These are phyloP conservation scores for Coniosporium apollinis DNA, from an alignment of 495 filamentous ascomycete species.

Conservation along the genomic window DNA sequence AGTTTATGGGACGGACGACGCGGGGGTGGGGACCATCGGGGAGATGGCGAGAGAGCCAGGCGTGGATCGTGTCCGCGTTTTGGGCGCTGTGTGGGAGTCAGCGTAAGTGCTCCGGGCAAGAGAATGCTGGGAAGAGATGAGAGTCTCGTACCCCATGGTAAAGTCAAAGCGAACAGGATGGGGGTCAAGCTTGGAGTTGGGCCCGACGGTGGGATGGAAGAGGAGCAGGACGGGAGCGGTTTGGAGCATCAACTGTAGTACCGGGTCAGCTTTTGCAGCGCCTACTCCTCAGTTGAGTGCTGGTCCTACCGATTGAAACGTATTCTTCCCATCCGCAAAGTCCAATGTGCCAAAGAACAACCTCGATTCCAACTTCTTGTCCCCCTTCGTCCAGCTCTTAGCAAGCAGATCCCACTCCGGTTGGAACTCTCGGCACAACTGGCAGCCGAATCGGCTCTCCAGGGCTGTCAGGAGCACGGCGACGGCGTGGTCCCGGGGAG, in stretches of 20 bases:
- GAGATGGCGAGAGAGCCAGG: constrained; percentile 65
- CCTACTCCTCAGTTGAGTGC: not conserved
- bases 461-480: constrained; percentile 77
- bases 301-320: constrained; percentile 66
- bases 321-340: constrained; percentile 66
- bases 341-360: constrained; percentile 77
- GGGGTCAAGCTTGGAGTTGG: constrained; percentile 50
- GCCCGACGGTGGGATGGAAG: constrained; percentile 79
- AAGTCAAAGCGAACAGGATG: constrained; percentile 79
- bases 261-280: constrained; percentile 6
- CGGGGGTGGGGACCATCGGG: constrained; percentile 55
- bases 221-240: constrained; percentile 80
- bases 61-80: constrained; percentile 58
- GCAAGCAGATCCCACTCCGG: constrained; percentile 85
- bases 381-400: constrained; percentile 72
- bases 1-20: constrained; percentile 76
- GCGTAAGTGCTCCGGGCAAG: not conserved
- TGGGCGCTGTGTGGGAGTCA: constrained; percentile 35
- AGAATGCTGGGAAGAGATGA: not conserved
- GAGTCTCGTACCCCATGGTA: constrained; percentile 44
- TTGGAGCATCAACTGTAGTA: constrained; percentile 73
- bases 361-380: constrained; percentile 53
- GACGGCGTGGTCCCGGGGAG: constrained; percentile 68
- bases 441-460: constrained; percentile 70
- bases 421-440: constrained; percentile 76